Evolutionary conservation across 148 eudicot species (phyloP).

Genomic region (Diospyros kaki): DNA sequence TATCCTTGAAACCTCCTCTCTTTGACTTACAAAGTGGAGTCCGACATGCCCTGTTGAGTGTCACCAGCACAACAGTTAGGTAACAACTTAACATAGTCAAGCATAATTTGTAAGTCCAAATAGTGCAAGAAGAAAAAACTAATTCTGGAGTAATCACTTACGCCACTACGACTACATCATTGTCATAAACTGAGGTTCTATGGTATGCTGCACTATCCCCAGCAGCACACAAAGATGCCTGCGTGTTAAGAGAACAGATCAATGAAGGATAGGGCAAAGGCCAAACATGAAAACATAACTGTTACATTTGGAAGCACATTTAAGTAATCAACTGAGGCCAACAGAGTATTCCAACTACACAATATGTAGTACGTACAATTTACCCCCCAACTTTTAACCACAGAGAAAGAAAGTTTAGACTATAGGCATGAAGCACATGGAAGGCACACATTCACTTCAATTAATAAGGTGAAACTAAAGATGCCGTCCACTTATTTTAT

Average conservation of each 20-base stretch:
- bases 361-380: background rate
- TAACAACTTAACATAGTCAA: background rate
- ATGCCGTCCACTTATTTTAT: too few relatives aligned
- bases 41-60: slow-evolving; percentile 59
- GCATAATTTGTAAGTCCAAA: background rate
- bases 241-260: slow-evolving; percentile 11
- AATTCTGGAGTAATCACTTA: slow-evolving; percentile 35
- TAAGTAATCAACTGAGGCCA: background rate
- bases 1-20: slow-evolving; percentile 87
- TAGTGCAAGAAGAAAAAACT: background rate
- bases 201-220: slow-evolving; percentile 82
- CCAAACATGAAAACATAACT: too few relatives aligned
- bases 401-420: background rate
- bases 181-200: slow-evolving; percentile 64
- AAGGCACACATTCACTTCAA: too few relatives aligned
- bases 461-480: too few relatives aligned
- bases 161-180: slow-evolving; percentile 97
- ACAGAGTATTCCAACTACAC: background rate
- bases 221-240: slow-evolving; percentile 75
- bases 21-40: slow-evolving; percentile 86
- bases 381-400: background rate
- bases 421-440: background rate
- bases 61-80: background rate
- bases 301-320: background rate
- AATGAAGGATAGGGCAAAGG: background rate